Evolutionary conservation across 2,329 filamentous ascomycete genomes (phyloP), one percentile per base, ranked within the genome.

Genomic region (Sporothrix brasiliensis): DNA sequence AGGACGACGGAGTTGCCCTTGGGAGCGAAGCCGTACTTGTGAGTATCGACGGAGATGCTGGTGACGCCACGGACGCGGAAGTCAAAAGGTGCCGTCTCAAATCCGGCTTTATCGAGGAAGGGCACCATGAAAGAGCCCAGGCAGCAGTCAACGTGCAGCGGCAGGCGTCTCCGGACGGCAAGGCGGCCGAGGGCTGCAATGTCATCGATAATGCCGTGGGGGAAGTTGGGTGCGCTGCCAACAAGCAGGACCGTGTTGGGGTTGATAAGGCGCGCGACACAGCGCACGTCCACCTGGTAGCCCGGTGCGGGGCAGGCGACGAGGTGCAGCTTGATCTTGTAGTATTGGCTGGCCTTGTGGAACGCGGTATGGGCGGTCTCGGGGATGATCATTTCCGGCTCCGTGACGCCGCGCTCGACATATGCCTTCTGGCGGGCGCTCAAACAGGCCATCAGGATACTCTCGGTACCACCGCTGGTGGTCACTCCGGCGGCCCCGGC

Each of bases 1-100:
- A 99, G 86, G 16, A 97, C 86, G 1, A 93, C 95, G 68, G 91
- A 95, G 85, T 97, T 99, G 75, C 95, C 95, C 83, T 99, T 99
- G 68, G 95, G 95, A 0, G 95, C 95, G 78, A 99, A 99, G 50
- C 95, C 95, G 79, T 99, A 99, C 80, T 99, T 99, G 86, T 99
- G 95, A 2, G 95, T 99, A 79, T 99, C 95, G 79, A 94, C 96
- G 75, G 90, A 93, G 80, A 99, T 98, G 79, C 91, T 94, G 3
- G 94, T 97, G 50, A 99, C 95, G 76, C 95, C 95, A 75, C 92
- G 93, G 71, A 96, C 89, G 70, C 92, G 89, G 87, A 99, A 99
- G 80, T 99, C 95, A 78, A 98, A 98, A 5, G 89, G 89, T 75
- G 91, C 89, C 27, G 91, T 87, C 73, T 96, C 92, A 80, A 97